Evolutionary conservation across 768 basidiomycete species (phyloP).

Genomic region (Tulasnella sp.): DNA sequence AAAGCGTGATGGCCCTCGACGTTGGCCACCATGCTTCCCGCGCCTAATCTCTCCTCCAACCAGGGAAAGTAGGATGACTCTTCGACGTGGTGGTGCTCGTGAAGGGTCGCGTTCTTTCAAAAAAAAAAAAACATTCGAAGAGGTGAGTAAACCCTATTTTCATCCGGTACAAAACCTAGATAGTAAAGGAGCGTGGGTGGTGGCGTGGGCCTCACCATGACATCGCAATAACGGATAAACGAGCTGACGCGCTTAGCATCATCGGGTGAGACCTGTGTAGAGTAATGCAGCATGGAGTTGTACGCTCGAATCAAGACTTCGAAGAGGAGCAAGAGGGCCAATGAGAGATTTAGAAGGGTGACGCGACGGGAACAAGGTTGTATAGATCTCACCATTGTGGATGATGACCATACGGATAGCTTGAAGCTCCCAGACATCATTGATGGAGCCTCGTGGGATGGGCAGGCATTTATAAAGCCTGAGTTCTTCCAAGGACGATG

Average conservation of each 20-base stretch:
- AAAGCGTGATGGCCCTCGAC: conserved; percentile 3
- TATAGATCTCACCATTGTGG: conserved; percentile 4
- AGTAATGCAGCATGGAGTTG: conserved; percentile 9
- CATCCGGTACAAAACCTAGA: too few species aligned
- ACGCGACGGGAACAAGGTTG: background rate
- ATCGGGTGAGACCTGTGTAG: background rate
- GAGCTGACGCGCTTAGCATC: background rate
- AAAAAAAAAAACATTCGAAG: background rate
- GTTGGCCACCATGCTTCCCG: conserved; percentile 1
- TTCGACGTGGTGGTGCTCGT: conserved; percentile 6
- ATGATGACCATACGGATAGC: conserved; percentile 5
- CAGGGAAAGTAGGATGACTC: conserved; percentile 7
- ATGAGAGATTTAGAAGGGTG: background rate
- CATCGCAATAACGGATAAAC: background rate
- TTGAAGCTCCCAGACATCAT: conserved; percentile 5
- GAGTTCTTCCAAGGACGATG: too few species aligned
- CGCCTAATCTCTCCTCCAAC: conserved; percentile 6
- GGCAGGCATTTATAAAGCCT: conserved; percentile 1
- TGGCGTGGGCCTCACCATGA: background rate
- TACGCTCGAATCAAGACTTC: background rate
- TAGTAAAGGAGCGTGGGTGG: background rate
- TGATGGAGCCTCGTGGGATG: background rate
- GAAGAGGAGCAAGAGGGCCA: background rate
- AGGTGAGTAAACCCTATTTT: background rate
- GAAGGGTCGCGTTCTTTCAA: background rate